Evolutionary conservation across 805 yeast genomes (phyloP), one percentile per base, ranked within the genome.

Genomic region (Ogataea paradorogensis): DNA sequence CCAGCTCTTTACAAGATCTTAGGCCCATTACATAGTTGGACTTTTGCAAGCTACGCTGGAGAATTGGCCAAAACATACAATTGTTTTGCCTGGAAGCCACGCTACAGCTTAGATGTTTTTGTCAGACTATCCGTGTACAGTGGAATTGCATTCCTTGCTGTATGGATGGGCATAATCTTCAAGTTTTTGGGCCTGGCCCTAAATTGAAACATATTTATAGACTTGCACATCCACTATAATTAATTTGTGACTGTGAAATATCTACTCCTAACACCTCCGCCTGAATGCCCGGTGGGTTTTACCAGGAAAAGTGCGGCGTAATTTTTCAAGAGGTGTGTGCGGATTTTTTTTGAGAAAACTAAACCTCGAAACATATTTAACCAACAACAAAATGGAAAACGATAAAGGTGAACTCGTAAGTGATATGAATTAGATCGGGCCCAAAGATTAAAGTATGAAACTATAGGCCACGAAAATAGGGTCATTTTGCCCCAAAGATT

Each of bases 381-480:
- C n/a, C 27, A 31, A 31, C 43, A 43, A 60, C 84, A 88, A 74
- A 69, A 91, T 91, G 99, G 98, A 91, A 84, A 91, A 93, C 99
- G 98, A 93, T 74, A 89, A 87, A 81, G 98, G 99, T 76, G 95
- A 89, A 82, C 83, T 89, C 78, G 97, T 88, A 86, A 74, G 96
- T 87, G 39, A 15, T 4, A 16, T 18, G 16, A 26, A 15, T 11
- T 9, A 23, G 25, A 23, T 18, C 20, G 20, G 20, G 20, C 6
- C 4, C 6, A 18, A 18, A 18, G 20, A 18, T 5, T 4, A 18
- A 6, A 18, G 20, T 18, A 18, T 18, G 20, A 6, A 6, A 18
- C 20, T 6, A 5, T 18, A 18, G 20, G 6, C 6, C 20, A 18
- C 6, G 20, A 18, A 18, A 18, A 4, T 6, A 18, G 6, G 20